phyloP scores from a whole-genome alignment of 2,329 filamentous ascomycete genomes.

The Lasiodiplodia sp. region DNA sequence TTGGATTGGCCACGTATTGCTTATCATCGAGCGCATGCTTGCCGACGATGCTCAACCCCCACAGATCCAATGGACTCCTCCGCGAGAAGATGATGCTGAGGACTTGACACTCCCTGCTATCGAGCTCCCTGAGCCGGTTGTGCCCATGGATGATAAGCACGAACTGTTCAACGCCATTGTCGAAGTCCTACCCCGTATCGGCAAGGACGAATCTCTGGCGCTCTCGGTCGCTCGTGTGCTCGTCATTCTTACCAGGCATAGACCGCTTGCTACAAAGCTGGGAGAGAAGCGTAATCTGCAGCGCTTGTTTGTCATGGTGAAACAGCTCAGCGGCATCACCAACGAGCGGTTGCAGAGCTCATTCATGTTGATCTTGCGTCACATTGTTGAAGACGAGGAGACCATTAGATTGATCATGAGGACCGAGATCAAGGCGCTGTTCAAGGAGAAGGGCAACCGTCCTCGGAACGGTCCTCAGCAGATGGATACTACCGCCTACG shows the following conservation, averaged over 20 bases:
- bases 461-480: constrained; percentile 36
- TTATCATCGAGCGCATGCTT: constrained; percentile 90
- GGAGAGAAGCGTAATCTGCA: constrained; percentile 90
- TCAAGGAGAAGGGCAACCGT: constrained; percentile 63
- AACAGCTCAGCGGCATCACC: constrained; percentile 82
- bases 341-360: constrained; percentile 76
- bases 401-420: constrained; percentile 91
- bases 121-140: constrained; percentile 65
- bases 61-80: constrained; percentile 73
- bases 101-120: constrained; percentile 63
- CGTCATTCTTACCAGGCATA: constrained; percentile 84
- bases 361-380: constrained; percentile 86
- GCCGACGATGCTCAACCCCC: constrained; percentile 85
- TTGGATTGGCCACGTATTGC: constrained; percentile 89
- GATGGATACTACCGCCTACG: constrained; percentile 74
- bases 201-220: constrained; percentile 85
- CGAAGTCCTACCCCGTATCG: constrained; percentile 82
- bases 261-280: constrained; percentile 75
- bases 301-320: constrained; percentile 91
- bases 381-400: constrained; percentile 93
- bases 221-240: constrained; percentile 83
- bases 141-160: constrained; percentile 71
- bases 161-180: constrained; percentile 79
- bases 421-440: constrained; percentile 81
- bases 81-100: constrained; percentile 54